Evolutionary conservation across 495 filamentous ascomycete species (phyloP).

Genomic region (Talaromyces borbonicus): DNA sequence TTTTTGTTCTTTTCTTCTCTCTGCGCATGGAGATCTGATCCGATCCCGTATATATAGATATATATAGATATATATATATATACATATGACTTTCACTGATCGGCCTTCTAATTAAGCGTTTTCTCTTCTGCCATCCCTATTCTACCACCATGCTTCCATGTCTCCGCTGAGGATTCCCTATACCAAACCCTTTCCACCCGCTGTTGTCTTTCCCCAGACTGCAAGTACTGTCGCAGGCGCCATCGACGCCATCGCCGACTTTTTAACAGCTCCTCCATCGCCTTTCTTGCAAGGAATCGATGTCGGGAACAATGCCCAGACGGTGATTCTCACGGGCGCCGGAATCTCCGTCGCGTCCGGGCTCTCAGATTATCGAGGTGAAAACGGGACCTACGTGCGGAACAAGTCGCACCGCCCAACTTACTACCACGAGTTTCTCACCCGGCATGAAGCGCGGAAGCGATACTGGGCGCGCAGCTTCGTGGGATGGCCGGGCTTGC

Average conservation of each 20-base stretch:
- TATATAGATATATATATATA: too few relatives aligned
- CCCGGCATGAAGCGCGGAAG: constrained; percentile 78
- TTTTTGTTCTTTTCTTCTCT: too few relatives aligned
- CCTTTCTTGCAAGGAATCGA: constrained; percentile 36
- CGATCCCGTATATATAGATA: too few relatives aligned
- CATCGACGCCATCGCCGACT: constrained; percentile 60
- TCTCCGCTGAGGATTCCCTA: constrained; percentile 71
- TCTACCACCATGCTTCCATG: constrained; percentile 6
- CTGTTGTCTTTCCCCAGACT: constrained; percentile 59
- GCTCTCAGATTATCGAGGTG: constrained; percentile 84
- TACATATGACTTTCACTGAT: too few relatives aligned
- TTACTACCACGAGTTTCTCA: constrained; percentile 81
- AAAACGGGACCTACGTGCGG: constrained; percentile 81
- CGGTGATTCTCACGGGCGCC: constrained; percentile 82
- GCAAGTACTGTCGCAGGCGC: constrained; percentile 64
- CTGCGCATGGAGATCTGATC: too few relatives aligned
- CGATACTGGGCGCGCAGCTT: constrained; percentile 95
- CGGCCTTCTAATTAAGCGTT: neutral
- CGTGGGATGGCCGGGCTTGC: constrained; percentile 76
- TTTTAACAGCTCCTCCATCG: constrained; percentile 53
- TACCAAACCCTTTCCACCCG: constrained; percentile 70
- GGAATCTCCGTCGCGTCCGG: constrained; percentile 91
- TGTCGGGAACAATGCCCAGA: constrained; percentile 37
- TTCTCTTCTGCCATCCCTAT: neutral
- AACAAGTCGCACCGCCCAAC: constrained; percentile 86